Evolutionary conservation across 2,329 filamentous ascomycete species (phyloP).

Genomic region (Colletotrichum kahawae): DNA sequence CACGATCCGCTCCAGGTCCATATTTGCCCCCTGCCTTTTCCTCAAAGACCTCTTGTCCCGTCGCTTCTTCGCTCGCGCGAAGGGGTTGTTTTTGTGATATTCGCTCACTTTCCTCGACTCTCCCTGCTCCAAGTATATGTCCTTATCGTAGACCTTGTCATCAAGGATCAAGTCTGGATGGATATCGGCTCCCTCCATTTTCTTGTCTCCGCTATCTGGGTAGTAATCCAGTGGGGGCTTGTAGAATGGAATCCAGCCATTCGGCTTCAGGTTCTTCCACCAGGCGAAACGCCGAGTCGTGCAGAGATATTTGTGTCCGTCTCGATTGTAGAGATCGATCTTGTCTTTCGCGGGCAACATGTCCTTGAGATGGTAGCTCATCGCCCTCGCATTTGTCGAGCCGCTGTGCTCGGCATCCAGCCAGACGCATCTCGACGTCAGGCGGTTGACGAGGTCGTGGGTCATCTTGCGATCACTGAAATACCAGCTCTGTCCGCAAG

Average conservation of each 20-base stretch:
- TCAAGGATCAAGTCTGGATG: constrained; percentile 22
- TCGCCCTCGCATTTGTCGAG: constrained; percentile 21
- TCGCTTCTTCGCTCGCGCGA: background rate
- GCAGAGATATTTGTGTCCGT: constrained; percentile 18
- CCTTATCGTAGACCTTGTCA: constrained; percentile 17
- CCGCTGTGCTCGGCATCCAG: background rate
- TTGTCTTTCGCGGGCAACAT: constrained; percentile 19
- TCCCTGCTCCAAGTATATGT: constrained; percentile 10
- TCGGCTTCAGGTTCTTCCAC: constrained; percentile 22
- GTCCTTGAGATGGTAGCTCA: constrained; percentile 27
- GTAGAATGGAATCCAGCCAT: constrained; percentile 29
- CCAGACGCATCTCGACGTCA: constrained; percentile 22
- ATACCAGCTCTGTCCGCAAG: constrained; percentile 28
- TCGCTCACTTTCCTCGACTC: background rate
- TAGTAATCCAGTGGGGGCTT: constrained; percentile 29
- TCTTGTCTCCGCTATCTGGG: background rate
- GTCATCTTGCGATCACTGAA: constrained; percentile 22
- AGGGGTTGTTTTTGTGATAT: background rate
- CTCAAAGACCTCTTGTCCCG: background rate
- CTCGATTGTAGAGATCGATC: constrained; percentile 18
- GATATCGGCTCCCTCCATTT: constrained; percentile 12
- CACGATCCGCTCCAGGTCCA: background rate
- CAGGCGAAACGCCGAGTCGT: constrained; percentile 26
- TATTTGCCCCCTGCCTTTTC: background rate
- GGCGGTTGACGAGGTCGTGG: constrained; percentile 3